Conservation (phyloP, 2,329 filamentous ascomycete genomes). For the Alternaria ethzedia region DNA sequence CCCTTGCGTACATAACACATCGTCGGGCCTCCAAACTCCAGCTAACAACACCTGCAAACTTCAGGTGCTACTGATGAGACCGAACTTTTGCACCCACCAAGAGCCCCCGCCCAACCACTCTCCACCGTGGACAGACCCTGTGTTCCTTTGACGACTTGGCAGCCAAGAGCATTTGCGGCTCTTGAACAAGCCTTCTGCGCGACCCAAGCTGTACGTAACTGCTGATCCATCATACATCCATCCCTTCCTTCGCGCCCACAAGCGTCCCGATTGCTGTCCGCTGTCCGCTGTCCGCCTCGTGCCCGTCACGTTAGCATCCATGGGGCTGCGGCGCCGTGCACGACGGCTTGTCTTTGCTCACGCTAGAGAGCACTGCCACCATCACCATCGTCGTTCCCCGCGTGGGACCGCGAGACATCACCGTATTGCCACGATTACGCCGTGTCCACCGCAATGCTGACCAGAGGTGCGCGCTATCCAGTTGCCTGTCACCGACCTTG, state of each 20-base stretch:
- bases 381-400: slow-evolving; percentile 29
- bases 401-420: slow-evolving; percentile 24
- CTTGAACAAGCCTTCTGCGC: slow-evolving; percentile 29
- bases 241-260: slow-evolving; percentile 12
- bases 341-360: slow-evolving; percentile 15
- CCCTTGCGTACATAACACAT: neutral
- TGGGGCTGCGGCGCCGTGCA: slow-evolving; percentile 14
- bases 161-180: slow-evolving; percentile 34
- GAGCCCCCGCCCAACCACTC: neutral
- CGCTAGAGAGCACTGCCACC: slow-evolving; percentile 32
- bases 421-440: slow-evolving; percentile 27
- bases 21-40: neutral
- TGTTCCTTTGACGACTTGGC: slow-evolving; percentile 32
- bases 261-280: slow-evolving; percentile 3
- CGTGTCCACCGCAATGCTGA: slow-evolving; percentile 41
- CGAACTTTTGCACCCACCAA: neutral
- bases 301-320: slow-evolving; percentile 1
- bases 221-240: slow-evolving; percentile 11
- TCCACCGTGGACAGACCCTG: slow-evolving; percentile 8
- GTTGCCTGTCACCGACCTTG: slow-evolving; percentile 18
- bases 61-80: neutral
- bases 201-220: slow-evolving; percentile 37
- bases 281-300: neutral
- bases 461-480: slow-evolving; percentile 30
- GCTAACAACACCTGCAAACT: neutral